Evolutionary conservation across 495 filamentous ascomycete genomes (phyloP), one percentile per base, ranked within the genome.

Genomic region (Pseudoneurospora amorphoporcata): DNA sequence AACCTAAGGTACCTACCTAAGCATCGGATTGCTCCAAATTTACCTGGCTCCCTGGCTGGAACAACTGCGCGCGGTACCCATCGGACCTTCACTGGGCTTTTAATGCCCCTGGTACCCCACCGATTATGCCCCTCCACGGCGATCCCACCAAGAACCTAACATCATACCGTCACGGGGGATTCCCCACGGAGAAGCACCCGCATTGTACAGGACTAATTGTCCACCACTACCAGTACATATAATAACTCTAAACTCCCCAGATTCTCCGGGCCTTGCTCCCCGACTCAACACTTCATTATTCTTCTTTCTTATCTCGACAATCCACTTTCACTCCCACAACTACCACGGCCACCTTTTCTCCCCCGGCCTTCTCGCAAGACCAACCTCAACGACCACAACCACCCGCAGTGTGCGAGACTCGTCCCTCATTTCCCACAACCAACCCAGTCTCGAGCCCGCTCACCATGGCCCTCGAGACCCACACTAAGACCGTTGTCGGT

Each of bases 401-500:
- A 35, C 68, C 37, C 80, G 19, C 77, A 12, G 77, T 82, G 69
- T 88, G 86, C 81, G 80, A 84, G 72, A 83, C 79, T 47, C 85
- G 80, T 38, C 77, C 76, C 16, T 83, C 85, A 14, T 87, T 87
- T 73, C 79, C 84, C 23, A 86, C 83, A 10, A 72, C 77, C 39
- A 79, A 83, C 8, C 85, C 86, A 0, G 77, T 82, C 41, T 86
- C 86, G 69, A 78, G 77, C 77, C 81, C 82, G 45, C 81, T 77
- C 80, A 80, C 81, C 68, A 88, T 88, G 87, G 82, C 88, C 29
- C 83, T 97, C 73, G 82, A 90, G 72, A 87, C 91, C 69, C 90
- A 92, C 80, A 92, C 94, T 19, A 86, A 89, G 87, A 87, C 86
- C 77, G 90, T 99, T 74, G 92, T 92, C 73, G 86, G 86, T 73